Evolutionary conservation across 2,329 filamentous ascomycete species (phyloP), one percentile per base, ranked within the genome.

Genomic region (Hymenoscyphus repandus): DNA sequence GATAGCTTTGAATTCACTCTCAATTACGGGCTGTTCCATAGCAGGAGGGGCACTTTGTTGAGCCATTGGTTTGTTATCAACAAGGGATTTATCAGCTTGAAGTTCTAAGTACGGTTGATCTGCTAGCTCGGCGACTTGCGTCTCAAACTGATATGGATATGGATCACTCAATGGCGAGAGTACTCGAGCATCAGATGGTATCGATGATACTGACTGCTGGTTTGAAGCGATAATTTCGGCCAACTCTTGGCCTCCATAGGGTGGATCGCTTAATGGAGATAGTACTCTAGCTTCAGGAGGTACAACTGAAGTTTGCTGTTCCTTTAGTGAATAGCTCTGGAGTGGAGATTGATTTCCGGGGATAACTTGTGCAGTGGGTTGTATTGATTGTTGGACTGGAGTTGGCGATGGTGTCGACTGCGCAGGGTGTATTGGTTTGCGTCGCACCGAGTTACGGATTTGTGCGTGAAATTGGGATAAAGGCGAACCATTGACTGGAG

Each of bases 401-500:
- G 22, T 18, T 15, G 44, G 18, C 9, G 32, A 6, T 17, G 12
- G 13, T 3, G 32, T 20, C 3, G 44, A 31, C 17, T 46, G 44
- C 4, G 17, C 15, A 13, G 44, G 44, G 37, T 46, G 44, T n/a
- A n/a, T n/a, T n/a, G 44, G 44, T 22, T 46, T 46, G 33, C 44
- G 32, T 27, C 44, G 32, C 11, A 46, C 37, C 6, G 44, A 46
- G 33, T 46, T 46, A 13, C 44, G 44, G 13, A 46, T 36, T 36
- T 46, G 44, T 18, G 32, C 37, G 15, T 46, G 44, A 37, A 46
- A 38, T 38, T 46, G 33, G 18, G 44, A 46, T 15, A 30, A 30
- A 9, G 40, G 40, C 20, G 40, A 42, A 3, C 22, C 27, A 15
- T 15, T 42, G n/a, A 30, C 22, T 1, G 40, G 13, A 42, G n/a